These are phyloP conservation scores for Evansstolkia leycettana DNA, from an alignment of 495 filamentous ascomycete genomes.

Conservation along the genomic window DNA sequence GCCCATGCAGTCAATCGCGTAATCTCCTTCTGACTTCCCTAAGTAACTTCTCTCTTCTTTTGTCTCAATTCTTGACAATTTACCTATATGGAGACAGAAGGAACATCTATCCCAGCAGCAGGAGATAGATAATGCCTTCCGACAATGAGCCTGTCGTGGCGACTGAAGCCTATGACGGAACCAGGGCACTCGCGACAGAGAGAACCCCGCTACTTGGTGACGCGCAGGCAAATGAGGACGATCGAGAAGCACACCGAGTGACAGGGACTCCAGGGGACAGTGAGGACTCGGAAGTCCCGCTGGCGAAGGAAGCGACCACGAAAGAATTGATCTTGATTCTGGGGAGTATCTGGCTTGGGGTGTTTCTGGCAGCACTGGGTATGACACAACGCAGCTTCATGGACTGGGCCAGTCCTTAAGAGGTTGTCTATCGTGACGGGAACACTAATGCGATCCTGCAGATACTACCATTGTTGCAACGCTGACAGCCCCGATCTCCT, in stretches of 20 bases:
- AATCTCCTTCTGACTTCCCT: no score
- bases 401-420: background rate
- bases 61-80: no score
- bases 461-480: slow-evolving; percentile 82
- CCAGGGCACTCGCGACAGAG: slow-evolving; percentile 15
- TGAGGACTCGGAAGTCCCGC: slow-evolving; percentile 11
- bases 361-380: slow-evolving; percentile 71
- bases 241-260: slow-evolving; percentile 9
- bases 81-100: no score
- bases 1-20: no score
- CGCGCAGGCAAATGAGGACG: slow-evolving; percentile 3
- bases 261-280: slow-evolving; percentile 4
- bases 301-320: slow-evolving; percentile 27
- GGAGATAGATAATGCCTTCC: no score
- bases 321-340: slow-evolving; percentile 31
- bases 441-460: slow-evolving; percentile 4
- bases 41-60: no score
- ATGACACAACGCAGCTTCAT: slow-evolving; percentile 5
- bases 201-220: slow-evolving; percentile 28
- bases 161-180: no score
- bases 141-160: no score
- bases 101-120: no score
- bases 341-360: slow-evolving; percentile 55
- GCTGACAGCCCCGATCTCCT: slow-evolving; percentile 72
- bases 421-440: background rate